Conservation (phyloP, 2,329 filamentous ascomycete species). For the Paramyrothecium roridum region DNA sequence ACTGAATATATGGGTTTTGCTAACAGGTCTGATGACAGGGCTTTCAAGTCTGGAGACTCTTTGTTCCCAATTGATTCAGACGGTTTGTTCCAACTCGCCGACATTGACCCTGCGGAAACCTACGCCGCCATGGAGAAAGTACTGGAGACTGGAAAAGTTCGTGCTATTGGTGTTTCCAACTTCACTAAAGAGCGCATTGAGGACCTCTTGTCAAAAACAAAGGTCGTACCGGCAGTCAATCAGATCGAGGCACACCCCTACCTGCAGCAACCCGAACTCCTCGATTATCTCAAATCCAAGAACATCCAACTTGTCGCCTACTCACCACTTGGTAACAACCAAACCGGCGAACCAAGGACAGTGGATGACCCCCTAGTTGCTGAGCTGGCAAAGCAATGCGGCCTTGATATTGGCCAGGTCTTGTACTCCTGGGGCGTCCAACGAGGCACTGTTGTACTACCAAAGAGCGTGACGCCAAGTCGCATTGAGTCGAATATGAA, state of each 20-base stretch:
- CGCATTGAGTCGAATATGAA: constrained; percentile 63
- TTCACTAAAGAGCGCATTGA: constrained; percentile 39
- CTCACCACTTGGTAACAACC: constrained; percentile 60
- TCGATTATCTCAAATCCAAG: constrained; percentile 54
- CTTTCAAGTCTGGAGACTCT: constrained; percentile 50
- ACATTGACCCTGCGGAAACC: constrained; percentile 37
- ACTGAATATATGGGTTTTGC: neutral
- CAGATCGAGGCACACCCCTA: constrained; percentile 70
- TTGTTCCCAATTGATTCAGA: constrained; percentile 44
- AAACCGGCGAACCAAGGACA: constrained; percentile 36
- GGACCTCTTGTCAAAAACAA: constrained; percentile 45
- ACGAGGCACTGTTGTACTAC: constrained; percentile 62
- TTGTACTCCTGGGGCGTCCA: constrained; percentile 57
- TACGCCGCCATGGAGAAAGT: constrained; percentile 37
- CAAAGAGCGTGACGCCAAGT: constrained; percentile 63
- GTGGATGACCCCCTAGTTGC: constrained; percentile 47
- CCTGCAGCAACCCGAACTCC: constrained; percentile 57
- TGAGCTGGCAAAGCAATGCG: constrained; percentile 40
- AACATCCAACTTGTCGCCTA: constrained; percentile 62
- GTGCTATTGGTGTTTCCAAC: constrained; percentile 49
- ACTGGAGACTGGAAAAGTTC: constrained; percentile 32
- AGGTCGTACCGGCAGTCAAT: constrained; percentile 58
- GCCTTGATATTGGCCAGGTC: constrained; percentile 35
- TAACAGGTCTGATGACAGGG: constrained; percentile 17
- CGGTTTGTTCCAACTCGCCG: constrained; percentile 64